Conservation (phyloP, 1,284 basidiomycete genomes). For the Ustilago bromivora region DNA sequence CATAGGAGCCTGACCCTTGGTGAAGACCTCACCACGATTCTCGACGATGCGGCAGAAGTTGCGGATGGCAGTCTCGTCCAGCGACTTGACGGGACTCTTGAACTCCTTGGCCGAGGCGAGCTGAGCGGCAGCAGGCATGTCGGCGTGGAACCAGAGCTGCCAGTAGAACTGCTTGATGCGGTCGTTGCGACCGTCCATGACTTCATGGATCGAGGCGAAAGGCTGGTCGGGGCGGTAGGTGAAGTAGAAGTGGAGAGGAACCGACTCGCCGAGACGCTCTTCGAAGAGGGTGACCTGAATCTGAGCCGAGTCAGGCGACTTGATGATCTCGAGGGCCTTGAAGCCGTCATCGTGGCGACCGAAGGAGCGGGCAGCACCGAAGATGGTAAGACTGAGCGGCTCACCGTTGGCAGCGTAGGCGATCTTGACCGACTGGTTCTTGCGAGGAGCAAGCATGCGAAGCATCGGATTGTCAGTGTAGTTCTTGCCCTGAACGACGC, state of each 20-base stretch:
- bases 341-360: slow-evolving; percentile 81
- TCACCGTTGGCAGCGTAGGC: slow-evolving; percentile 71
- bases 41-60: slow-evolving; percentile 93
- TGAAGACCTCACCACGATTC: slow-evolving; percentile 89
- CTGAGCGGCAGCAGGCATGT: slow-evolving; percentile 55
- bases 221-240: slow-evolving; percentile 88
- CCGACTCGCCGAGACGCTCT: slow-evolving; percentile 80
- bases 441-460: slow-evolving; percentile 85
- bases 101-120: slow-evolving; percentile 49
- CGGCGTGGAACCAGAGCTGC: slow-evolving; percentile 65
- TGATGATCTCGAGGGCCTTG: slow-evolving; percentile 79
- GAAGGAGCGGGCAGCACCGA: slow-evolving; percentile 84
- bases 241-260: slow-evolving; percentile 87
- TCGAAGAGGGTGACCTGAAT: slow-evolving; percentile 87
- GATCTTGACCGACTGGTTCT: slow-evolving; percentile 81
- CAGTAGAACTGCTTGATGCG: slow-evolving; percentile 79
- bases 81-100: slow-evolving; percentile 57
- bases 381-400: slow-evolving; percentile 75
- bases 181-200: slow-evolving; percentile 84
- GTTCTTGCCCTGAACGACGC: slow-evolving; percentile 72
- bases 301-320: slow-evolving; percentile 56
- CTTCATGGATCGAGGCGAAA: slow-evolving; percentile 92
- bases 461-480: slow-evolving; percentile 91
- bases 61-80: slow-evolving; percentile 80
- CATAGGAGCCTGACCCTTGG: slow-evolving; percentile 80